These are phyloP conservation scores for Colletotrichum sp. DNA, from an alignment of 2,329 filamentous ascomycete genomes.

Conservation along the genomic window DNA sequence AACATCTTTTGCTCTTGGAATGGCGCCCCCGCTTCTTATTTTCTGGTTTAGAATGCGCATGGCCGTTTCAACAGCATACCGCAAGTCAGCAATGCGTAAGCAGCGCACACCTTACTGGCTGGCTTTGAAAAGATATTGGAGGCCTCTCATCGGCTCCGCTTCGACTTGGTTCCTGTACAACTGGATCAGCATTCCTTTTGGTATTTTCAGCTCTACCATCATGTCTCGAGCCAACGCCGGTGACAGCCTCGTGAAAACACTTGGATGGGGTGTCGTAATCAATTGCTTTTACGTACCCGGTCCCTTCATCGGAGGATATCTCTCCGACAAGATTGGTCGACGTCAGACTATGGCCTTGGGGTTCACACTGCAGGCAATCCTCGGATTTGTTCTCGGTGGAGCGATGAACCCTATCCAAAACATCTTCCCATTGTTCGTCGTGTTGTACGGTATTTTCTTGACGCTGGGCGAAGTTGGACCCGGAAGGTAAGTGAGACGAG, in stretches of 20 bases:
- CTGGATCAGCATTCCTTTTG: conserved; percentile 60
- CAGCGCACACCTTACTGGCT: conserved; percentile 51
- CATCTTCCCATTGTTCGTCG: conserved; percentile 54
- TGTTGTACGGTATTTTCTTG: conserved; percentile 56
- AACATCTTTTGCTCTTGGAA: conserved; percentile 53
- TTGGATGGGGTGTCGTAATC: conserved; percentile 51
- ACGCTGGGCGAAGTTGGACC: conserved; percentile 56
- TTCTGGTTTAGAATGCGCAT: conserved; percentile 60
- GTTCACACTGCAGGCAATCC: conserved; percentile 46
- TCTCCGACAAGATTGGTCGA: conserved; percentile 54
- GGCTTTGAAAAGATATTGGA: conserved; percentile 52
- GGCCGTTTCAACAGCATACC: conserved; percentile 54
- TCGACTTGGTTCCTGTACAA: conserved; percentile 59
- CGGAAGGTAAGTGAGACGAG: conserved; percentile 37
- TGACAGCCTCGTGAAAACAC: conserved; percentile 44
- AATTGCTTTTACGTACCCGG: conserved; percentile 58
- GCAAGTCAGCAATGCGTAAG: conserved; percentile 50
- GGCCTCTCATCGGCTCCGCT: conserved; percentile 52
- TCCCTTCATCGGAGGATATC: conserved; percentile 49
- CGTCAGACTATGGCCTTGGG: conserved; percentile 56
- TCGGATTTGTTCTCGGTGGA: conserved; percentile 56
- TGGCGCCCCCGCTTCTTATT: conserved; percentile 53
- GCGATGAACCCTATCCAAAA: conserved; percentile 48
- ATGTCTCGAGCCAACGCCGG: conserved; percentile 44
- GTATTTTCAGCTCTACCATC: conserved; percentile 60